Base-by-base conservation (phyloP, 345 rosid species). In the Nephelium lappaceum region DNA sequence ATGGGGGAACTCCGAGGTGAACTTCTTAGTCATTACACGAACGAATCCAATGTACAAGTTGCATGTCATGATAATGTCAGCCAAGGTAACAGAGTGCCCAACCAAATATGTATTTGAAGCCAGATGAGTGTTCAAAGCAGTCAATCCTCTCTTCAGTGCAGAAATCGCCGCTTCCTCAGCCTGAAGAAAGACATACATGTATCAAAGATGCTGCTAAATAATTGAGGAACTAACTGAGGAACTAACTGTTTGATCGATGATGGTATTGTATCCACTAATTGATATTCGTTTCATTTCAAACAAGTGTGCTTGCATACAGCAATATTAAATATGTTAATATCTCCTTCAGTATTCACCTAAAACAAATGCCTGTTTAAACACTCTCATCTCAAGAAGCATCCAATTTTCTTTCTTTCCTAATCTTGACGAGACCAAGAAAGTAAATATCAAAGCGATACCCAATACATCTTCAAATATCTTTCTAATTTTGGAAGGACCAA, bases 1-100 rank as follows among this genome's bases (percentile, higher is more conserved):
- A 38, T 96, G 98, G 64, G 98, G 99, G 87, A 93, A 96, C 77
- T 85, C 95, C 2, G 93, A 88, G 77, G 97, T 91, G 79, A 96
- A 93, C 84, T 81, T 87, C 89, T 93, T 94, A 23, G 93, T 89
- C 94, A 96, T 75, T 69, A 92, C 61, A 2, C 19, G 71, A 12
- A 27, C 5, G 77, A 91, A 88, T 72, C 99, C 99, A 9, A 72
- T 0, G 69, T 69, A 78, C 77, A 96, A 86, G 84, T 93, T 94
- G 91, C 98, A 94, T 72, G 87, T 89, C 82, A 86, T 73, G 72
- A 93, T 73, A 38, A 96, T 91, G 78, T 96, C 99, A 58, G 98
- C 99, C 76, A 96, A 89, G 25, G 93, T 93, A 42, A 96, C 90
- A 21, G 97, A 87, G 73, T 96, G 92, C 49, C 99, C 99, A 65